Evolutionary conservation across 805 yeast species (phyloP).

Genomic region (Schwanniomyces yamadae): DNA sequence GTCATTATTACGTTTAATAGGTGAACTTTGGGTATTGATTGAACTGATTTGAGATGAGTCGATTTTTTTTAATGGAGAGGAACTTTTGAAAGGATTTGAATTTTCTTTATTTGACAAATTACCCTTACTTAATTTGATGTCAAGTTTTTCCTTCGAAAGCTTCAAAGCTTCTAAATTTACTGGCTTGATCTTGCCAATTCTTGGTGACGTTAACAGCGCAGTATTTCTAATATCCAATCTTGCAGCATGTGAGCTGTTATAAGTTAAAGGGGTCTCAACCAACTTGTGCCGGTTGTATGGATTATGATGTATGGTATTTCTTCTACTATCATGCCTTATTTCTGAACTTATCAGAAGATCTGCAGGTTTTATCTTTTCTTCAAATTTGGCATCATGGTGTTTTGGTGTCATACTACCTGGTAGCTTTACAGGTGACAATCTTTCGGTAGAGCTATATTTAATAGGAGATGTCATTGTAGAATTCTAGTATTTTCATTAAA

Average conservation of each 20-base stretch:
- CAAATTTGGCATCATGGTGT: constrained; percentile 1
- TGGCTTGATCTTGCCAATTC: constrained; percentile 6
- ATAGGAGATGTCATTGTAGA: constrained; percentile 11
- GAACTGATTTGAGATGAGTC: constrained; percentile 1
- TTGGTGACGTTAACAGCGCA: constrained; percentile 16
- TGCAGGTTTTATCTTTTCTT: constrained; percentile 7
- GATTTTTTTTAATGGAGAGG: constrained; percentile 11
- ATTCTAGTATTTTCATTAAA: no score
- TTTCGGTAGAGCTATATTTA: constrained; percentile 9
- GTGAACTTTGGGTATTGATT: constrained; percentile 12
- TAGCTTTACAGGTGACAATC: constrained; percentile 19
- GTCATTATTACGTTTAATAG: constrained; percentile 14
- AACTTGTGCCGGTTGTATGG: constrained; percentile 7
- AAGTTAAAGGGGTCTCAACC: constrained; percentile 11
- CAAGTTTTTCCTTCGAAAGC: constrained; percentile 16
- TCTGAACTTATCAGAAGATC: constrained; percentile 33
- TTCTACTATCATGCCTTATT: constrained; percentile 33
- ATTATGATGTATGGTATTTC: constrained; percentile 21
- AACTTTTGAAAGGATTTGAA: constrained; percentile 15
- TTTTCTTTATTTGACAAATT: constrained; percentile 15
- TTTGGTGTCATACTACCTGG: constrained; percentile 4
- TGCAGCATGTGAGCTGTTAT: not conserved
- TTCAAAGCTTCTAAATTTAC: constrained; percentile 15
- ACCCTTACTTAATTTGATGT: constrained; percentile 10
- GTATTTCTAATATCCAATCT: constrained; percentile 1